Evolutionary conservation across 2,329 filamentous ascomycete species (phyloP).

Genomic region (Apiospora malaysiana): DNA sequence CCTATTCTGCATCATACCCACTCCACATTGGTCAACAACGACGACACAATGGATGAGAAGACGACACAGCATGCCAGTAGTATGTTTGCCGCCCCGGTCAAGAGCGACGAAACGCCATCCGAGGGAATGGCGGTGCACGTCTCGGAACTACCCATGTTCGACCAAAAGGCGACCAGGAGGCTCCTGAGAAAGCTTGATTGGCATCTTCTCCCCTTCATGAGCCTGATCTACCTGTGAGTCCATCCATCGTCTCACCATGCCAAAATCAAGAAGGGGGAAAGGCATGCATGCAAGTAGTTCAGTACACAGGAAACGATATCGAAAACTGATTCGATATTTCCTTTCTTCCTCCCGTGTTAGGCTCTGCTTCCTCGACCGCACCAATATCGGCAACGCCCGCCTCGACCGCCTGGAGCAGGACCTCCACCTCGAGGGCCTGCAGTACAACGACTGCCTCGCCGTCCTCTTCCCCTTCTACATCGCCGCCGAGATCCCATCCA

Average conservation of each 20-base stretch:
- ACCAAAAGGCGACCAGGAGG: slow-evolving; percentile 49
- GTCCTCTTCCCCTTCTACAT: slow-evolving; percentile 68
- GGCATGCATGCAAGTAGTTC: too few species aligned
- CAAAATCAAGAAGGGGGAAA: too few species aligned
- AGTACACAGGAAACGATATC: too few species aligned
- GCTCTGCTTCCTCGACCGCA: slow-evolving; percentile 57
- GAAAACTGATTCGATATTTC: not conserved
- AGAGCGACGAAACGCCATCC: not conserved
- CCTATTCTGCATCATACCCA: not conserved
- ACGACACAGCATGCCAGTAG: not conserved
- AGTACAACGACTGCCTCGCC: slow-evolving; percentile 64
- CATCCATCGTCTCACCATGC: too few species aligned
- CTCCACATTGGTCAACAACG: too few species aligned
- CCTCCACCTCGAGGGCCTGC: slow-evolving; percentile 55
- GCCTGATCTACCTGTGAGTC: slow-evolving; percentile 60
- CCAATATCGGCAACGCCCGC: slow-evolving; percentile 53
- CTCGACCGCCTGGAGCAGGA: slow-evolving; percentile 44
- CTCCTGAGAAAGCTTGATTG: slow-evolving; percentile 60
- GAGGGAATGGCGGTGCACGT: not conserved
- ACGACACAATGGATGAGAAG: not conserved
- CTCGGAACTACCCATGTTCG: slow-evolving; percentile 33
- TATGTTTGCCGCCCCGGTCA: not conserved
- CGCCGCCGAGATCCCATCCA: slow-evolving; percentile 65
- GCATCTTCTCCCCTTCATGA: slow-evolving; percentile 64
- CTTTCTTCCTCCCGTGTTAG: slow-evolving; percentile 27